Evolutionary conservation across 2,329 filamentous ascomycete species (phyloP).

Genomic region (Verticillium nubilum): DNA sequence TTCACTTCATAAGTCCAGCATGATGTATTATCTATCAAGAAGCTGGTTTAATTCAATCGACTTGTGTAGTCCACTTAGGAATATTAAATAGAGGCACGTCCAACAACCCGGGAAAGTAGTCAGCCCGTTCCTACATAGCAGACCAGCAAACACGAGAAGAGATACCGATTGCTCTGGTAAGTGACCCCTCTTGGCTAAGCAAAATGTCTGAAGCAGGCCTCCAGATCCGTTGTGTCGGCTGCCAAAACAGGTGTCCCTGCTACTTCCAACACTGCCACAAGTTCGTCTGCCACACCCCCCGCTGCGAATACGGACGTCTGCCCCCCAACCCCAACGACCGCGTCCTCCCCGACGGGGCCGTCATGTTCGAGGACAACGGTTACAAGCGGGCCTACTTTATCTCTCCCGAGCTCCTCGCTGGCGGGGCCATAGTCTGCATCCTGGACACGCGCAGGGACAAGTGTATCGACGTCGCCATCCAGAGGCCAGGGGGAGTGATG

Average conservation of each 20-base stretch:
- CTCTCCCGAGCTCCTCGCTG: not conserved
- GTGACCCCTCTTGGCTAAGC: not conserved
- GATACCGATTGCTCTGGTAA: no score
- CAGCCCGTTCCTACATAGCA: no score
- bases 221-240: not conserved
- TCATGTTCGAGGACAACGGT: not conserved
- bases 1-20: no score
- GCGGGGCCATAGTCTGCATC: not conserved
- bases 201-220: not conserved
- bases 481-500: not conserved
- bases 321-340: not conserved
- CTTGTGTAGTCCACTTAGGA: no score
- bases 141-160: no score
- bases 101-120: no score
- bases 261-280: not conserved
- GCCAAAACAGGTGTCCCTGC: not conserved
- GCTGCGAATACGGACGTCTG: not conserved
- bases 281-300: not conserved
- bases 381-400: not conserved
- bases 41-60: no score
- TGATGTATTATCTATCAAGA: no score
- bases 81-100: no score
- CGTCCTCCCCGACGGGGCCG: not conserved
- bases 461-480: not conserved
- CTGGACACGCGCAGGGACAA: not conserved